Evolutionary conservation across 495 filamentous ascomycete species (phyloP).

Genomic region (Aspergillus taichungensis): DNA sequence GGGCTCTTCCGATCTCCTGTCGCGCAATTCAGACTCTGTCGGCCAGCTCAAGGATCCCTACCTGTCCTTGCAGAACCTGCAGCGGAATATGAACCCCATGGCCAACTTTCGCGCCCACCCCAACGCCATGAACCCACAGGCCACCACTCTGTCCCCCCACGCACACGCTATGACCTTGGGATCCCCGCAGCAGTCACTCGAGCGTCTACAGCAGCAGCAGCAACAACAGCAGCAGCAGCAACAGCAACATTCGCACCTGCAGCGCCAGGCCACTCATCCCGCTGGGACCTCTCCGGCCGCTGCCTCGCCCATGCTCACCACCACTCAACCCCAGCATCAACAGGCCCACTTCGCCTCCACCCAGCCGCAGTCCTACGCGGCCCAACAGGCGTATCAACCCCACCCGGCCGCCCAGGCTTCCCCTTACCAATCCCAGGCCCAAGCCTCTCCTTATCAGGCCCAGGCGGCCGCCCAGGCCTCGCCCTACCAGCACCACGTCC

Average conservation of each 20-base stretch:
- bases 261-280: constrained; percentile 15
- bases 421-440: constrained; percentile 4
- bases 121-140: constrained; percentile 20
- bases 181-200: constrained; percentile 32
- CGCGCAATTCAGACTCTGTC: constrained; percentile 24
- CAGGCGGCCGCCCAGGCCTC: constrained; percentile 6
- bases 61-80: constrained; percentile 24
- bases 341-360: constrained; percentile 7
- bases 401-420: constrained; percentile 3
- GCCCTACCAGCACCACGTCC: constrained; percentile 12
- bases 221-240: constrained; percentile 23
- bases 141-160: constrained; percentile 19
- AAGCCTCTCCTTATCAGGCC: constrained; percentile 2
- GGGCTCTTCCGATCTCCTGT: constrained; percentile 26
- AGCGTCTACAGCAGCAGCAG: constrained; percentile 28
- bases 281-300: constrained; percentile 13
- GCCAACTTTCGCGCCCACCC: constrained; percentile 22
- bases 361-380: not conserved
- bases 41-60: constrained; percentile 19
- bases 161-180: constrained; percentile 23
- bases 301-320: constrained; percentile 16
- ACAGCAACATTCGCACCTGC: constrained; percentile 20
- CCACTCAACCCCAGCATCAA: constrained; percentile 9
- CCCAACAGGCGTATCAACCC: constrained; percentile 9
- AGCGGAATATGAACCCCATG: constrained; percentile 29